Evolutionary conservation across 495 filamentous ascomycete species (phyloP), one percentile per base, ranked within the genome.

Genomic region (Aspergillus ellipticus): DNA sequence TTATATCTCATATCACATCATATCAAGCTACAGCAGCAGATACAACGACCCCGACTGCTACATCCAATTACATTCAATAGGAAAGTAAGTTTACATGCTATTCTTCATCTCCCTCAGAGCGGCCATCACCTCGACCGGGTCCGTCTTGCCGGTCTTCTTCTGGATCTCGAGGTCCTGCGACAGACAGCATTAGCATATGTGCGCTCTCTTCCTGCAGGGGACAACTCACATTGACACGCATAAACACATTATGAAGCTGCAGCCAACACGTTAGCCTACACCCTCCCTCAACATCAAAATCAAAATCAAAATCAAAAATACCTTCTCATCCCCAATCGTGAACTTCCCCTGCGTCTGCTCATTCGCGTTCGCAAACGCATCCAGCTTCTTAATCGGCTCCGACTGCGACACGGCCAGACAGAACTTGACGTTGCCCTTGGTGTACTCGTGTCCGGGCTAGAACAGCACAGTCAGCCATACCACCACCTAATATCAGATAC

Each of bases 271-370:
- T n/a, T n/a, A n/a, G n/a, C n/a, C n/a, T n/a, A n/a, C n/a, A n/a
- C n/a, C n/a, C n/a, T n/a, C n/a, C n/a, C n/a, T n/a, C n/a, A n/a
- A n/a, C n/a, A n/a, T 42, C 10, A 19, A n/a, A 13, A 22, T 3
- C 13, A 17, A 28, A 24, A 51, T 42, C 10, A 19, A n/a, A 13
- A 22, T 3, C 13, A 17, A 28, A 24, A 51, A 47, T 72, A 92
- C 90, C 87, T 98, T 98, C 72, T 98, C 94, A 68, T 98, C 92
- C 0, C 89, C 92, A 70, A 98, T 97, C 0, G 94, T 98, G 61
- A 96, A 97, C 67, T 90, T 92, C 20, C 94, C 94, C 73, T 96
- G 90, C 52, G 94, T 97, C 73, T 96, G 81, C 74, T 84, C 71
- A 67, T 96, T 91, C 49, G 80, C 75, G 17, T 89, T 82, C 6